Evolutionary conservation across 1,284 basidiomycete species (phyloP).

Genomic region (Rhodotorula sp.): DNA sequence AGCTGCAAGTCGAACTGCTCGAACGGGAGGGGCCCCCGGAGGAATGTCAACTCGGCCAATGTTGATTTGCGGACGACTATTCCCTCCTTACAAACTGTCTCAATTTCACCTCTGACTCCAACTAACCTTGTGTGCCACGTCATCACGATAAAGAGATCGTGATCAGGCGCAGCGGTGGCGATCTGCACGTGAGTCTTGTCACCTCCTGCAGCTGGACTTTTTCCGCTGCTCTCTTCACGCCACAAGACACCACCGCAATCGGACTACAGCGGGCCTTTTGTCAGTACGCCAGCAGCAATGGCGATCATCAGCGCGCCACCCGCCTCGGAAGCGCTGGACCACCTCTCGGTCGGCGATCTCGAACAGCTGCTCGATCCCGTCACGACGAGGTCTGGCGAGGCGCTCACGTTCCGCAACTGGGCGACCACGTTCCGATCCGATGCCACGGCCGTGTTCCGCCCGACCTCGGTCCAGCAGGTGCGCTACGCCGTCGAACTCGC

Average conservation of each 20-base stretch:
- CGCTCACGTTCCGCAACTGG: conserved; percentile 54
- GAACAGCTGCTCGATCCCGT: conserved; percentile 13
- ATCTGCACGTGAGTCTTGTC: too few species aligned
- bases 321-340: conserved; percentile 8
- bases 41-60: too few species aligned
- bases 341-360: conserved; percentile 7
- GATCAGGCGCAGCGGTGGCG: too few species aligned
- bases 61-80: too few species aligned
- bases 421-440: conserved; percentile 54
- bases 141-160: too few species aligned
- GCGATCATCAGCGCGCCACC: background rate
- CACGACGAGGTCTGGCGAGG: conserved; percentile 1
- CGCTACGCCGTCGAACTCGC: conserved; percentile 79
- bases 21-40: too few species aligned
- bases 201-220: too few species aligned
- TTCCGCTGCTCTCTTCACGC: too few species aligned
- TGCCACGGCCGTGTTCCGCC: conserved; percentile 65
- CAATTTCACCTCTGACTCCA: too few species aligned
- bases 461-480: conserved; percentile 69
- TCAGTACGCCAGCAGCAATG: conserved; percentile 1
- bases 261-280: background rate
- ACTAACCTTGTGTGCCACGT: too few species aligned
- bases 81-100: too few species aligned
- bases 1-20: too few species aligned
- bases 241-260: background rate